phyloP scores from a whole-genome alignment of 2,329 filamentous ascomycete genomes.

The Aspergillus luchuensis region DNA sequence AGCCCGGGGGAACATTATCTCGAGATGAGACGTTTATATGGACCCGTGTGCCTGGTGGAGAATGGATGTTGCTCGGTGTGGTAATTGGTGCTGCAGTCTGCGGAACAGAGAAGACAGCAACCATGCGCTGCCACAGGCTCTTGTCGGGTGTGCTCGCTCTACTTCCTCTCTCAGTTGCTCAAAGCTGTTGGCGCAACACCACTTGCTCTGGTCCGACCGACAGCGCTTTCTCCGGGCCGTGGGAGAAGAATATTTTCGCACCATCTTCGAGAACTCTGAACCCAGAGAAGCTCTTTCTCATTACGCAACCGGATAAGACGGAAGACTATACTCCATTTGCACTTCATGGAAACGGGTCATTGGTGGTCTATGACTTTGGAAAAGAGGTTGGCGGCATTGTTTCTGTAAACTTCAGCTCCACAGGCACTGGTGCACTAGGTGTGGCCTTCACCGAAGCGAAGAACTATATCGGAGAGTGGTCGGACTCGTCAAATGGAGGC shows the following conservation, averaged over 20 bases:
- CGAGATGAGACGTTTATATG: not conserved
- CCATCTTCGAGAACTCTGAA: conserved; percentile 54
- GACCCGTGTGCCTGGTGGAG: not conserved
- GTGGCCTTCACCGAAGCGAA: conserved; percentile 54
- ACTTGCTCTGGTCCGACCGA: conserved; percentile 54
- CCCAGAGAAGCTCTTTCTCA: conserved; percentile 38
- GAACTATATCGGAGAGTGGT: conserved; percentile 51
- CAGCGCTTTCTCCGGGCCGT: conserved; percentile 58
- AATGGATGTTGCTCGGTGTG: not conserved
- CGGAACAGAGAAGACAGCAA: not conserved
- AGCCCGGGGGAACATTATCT: conserved; percentile 8
- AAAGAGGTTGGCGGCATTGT: conserved; percentile 60
- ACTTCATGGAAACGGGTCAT: conserved; percentile 52
- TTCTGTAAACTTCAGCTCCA: conserved; percentile 52
- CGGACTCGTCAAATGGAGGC: conserved; percentile 52
- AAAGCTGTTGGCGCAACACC: conserved; percentile 58
- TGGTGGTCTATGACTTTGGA: conserved; percentile 62
- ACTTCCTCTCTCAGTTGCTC: conserved; percentile 18
- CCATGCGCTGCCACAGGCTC: conserved; percentile 12
- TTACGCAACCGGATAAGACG: conserved; percentile 15
- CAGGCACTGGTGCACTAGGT: conserved; percentile 43
- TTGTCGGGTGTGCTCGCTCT: conserved; percentile 21
- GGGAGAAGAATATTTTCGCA: conserved; percentile 62
- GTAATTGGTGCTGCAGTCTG: conserved; percentile 15
- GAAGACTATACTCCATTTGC: conserved; percentile 29